Base-by-base conservation (phyloP, 2,329 filamentous ascomycete species). In the Colletotrichum lindemuthianum region DNA sequence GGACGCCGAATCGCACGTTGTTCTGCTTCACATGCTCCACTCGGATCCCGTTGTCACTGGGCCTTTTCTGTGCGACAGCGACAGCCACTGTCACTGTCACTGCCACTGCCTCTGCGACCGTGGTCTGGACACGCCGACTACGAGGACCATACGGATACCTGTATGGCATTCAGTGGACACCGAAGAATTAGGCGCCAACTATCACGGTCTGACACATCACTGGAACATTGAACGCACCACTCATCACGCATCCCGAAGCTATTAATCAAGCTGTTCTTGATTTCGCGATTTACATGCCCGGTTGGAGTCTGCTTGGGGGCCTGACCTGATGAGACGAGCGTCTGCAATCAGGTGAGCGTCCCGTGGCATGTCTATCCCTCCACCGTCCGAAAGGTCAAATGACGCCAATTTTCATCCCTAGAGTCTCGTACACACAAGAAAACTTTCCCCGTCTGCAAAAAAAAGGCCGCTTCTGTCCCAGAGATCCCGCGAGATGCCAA, bases 381-480 rank as follows among this genome's bases (percentile, higher is more conserved):
- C 50, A 40, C 58, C 61, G 61, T 24, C 40, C 44, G 13, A 34
- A 61, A 61, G 45, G 59, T 52, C 55, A 48, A 48, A 10, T 36
- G 61, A 65, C 61, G 61, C 61, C 61, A 50, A 51, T 55, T 40
- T 45, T 65, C 51, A 48, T 58, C 61, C 61, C 61, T 65, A 56
- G 47, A 56, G 49, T 65, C 45, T 64, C 57, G 50, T 61, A 65
- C 61, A 65, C 61, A 60, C 61, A 56, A 65, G 61, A 65, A 24
- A 36, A 39, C 44, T 50, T 50, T 45, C 57, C 45, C n/a, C 40
- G 12, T 51, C 44, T 49, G 57, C 61, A 37, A 43, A 34, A 47
- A 50, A 47, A 44, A 34, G 39, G 36, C 51, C 58, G 40, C 41
- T 51, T 55, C 58, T 60, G 60, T 60, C 41, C 47, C 58, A 61